These are phyloP conservation scores for Neocatenulostroma microsporum DNA, from an alignment of 2,329 filamentous ascomycete genomes.

Conservation along the genomic window DNA sequence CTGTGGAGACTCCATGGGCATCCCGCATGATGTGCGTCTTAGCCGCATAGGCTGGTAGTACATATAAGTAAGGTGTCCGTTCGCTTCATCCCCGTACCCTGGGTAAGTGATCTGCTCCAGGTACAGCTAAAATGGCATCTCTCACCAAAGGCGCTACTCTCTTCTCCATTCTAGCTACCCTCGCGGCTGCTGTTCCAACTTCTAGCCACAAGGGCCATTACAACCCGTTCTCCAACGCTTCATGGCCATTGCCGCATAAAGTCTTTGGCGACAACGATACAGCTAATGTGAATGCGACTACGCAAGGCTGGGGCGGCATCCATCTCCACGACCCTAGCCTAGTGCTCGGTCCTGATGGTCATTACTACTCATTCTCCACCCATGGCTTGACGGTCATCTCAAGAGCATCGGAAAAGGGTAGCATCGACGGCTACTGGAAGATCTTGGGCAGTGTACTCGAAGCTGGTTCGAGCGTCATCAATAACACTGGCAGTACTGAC, in stretches of 20 bases:
- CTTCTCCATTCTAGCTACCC: too few species aligned
- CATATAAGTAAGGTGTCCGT: too few species aligned
- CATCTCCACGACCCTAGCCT: slow-evolving; percentile 1
- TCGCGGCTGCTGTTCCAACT: too few species aligned
- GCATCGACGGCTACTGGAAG: not conserved
- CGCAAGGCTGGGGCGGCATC: not conserved
- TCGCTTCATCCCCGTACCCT: too few species aligned
- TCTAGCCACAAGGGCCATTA: too few species aligned
- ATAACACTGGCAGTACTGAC: slow-evolving; percentile 1
- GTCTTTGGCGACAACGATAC: slow-evolving; percentile 1
- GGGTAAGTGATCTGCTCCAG: too few species aligned
- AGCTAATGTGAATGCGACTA: not conserved
- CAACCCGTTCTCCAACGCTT: not conserved
- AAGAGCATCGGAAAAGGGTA: not conserved
- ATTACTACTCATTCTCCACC: slow-evolving; percentile 1
- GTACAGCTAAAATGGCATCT: too few species aligned
- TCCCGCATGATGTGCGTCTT: too few species aligned
- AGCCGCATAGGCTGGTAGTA: too few species aligned
- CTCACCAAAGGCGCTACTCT: too few species aligned
- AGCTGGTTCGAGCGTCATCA: not conserved
- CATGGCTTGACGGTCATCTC: slow-evolving; percentile 1
- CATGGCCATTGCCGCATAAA: slow-evolving; percentile 1
- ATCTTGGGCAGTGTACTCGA: not conserved
- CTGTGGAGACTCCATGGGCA: too few species aligned
- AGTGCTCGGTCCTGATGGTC: not conserved